Conservation (phyloP, 2,329 filamentous ascomycete genomes). For the Emmonsiellopsis sp. region DNA sequence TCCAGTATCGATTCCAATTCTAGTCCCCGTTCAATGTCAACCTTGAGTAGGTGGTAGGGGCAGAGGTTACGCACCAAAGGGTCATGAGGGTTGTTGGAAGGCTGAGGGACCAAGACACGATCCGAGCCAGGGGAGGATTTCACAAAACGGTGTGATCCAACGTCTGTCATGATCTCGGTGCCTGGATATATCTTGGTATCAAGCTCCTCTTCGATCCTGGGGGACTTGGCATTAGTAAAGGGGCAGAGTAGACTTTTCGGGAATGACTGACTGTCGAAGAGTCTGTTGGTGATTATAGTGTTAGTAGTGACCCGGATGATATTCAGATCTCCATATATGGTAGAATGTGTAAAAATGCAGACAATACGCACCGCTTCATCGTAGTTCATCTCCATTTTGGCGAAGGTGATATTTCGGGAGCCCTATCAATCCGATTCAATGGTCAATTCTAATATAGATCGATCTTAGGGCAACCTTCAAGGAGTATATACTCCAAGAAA, state of each 20-base stretch:
- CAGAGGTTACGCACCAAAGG: slow-evolving; percentile 26
- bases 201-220: slow-evolving; percentile 43
- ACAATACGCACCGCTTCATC: slow-evolving; percentile 28
- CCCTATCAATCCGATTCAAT: background rate
- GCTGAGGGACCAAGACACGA: slow-evolving; percentile 44
- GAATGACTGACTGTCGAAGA: slow-evolving; percentile 16
- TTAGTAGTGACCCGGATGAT: background rate
- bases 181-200: slow-evolving; percentile 47
- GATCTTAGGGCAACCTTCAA: too few species aligned
- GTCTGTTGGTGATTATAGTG: slow-evolving; percentile 8
- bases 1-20: slow-evolving; percentile 44
- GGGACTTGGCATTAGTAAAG: background rate
- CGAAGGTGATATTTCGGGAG: background rate
- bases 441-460: too few species aligned
- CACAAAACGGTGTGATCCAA: slow-evolving; percentile 56
- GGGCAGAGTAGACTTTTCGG: too few species aligned
- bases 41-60: background rate
- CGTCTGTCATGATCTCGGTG: slow-evolving; percentile 53
- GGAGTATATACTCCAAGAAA: too few species aligned
- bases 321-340: background rate
- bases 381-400: slow-evolving; percentile 43
- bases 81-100: slow-evolving; percentile 39
- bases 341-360: background rate
- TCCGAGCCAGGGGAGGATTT: slow-evolving; percentile 35
- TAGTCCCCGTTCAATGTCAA: slow-evolving; percentile 6